Evolutionary conservation across 805 yeast species (phyloP), one percentile per base, ranked within the genome.

Genomic region (Pichia eremophila): DNA sequence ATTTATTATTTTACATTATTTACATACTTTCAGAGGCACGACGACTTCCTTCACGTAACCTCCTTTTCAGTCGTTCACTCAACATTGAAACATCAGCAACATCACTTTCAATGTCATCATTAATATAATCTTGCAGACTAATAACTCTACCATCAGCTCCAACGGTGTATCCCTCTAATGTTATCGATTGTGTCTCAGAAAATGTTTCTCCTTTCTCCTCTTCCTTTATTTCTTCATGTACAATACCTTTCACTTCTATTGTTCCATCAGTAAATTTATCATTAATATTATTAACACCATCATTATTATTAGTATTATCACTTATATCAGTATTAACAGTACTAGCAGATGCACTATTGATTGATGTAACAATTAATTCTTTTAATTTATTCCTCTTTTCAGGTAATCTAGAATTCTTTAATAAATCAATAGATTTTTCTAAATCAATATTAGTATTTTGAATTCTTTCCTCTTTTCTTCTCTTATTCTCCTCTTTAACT

Each of bases 341-440:
- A 4, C 27, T 34, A 7, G 12, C 43, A 2, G 63, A 49, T 27
- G 47, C 50, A 1, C 91, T 95, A 46, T 93, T 72, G 57, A 87
- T 79, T 57, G 95, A 72, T 0, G 95, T 95, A 4, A 88, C 77
- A 2, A 86, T 70, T 1, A 93, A 78, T 52, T 89, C 93, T 7
- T 86, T 80, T 51, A 80, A 79, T 6, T 49, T 31, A 32, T 43
- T 46, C 25, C 55, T 38, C 36, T 43, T 47, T 22, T 49, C 51
- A 15, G 80, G 67, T 11, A 93, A 85, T 1, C 91, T 95, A 0
- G 93, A 86, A 17, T 90, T 89, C 59, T 89, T 83, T 58, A 93
- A 74, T 59, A 85, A 87, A 62, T 89, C 95, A 49, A 93, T 72
- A 43, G 93, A 70, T 35, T 83, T 78, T 62, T 93, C 99, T 85